A percentile compares a stretch with the other conserved stretches of the same genome.
These are phyloP conservation scores for Podaxis sp. DNA, from an alignment of 768 basidiomycete species.

Conservation along the genomic window DNA sequence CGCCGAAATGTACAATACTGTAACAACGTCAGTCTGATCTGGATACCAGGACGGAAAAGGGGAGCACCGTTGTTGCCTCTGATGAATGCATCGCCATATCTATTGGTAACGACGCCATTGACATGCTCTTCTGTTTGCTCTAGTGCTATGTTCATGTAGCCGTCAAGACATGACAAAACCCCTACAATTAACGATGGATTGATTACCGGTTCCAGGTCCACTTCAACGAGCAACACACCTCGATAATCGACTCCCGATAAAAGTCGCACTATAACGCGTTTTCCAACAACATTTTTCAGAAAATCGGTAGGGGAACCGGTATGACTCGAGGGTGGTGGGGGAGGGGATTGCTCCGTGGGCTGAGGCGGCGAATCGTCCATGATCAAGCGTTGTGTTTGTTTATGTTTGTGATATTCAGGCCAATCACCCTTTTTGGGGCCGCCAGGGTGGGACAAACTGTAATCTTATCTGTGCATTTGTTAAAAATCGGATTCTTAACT, in stretches of 20 bases:
- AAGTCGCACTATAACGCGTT: constrained; percentile 87
- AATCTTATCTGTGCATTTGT: too few species aligned
- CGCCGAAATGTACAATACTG: constrained; percentile 81
- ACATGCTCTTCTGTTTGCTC: constrained; percentile 98
- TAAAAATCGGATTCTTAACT: too few species aligned
- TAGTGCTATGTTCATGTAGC: constrained; percentile 98
- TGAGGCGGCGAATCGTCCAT: constrained; percentile 29
- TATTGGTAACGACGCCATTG: constrained; percentile 81
- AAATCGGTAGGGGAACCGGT: constrained; percentile 92
- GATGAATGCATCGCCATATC: constrained; percentile 95
- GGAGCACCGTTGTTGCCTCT: constrained; percentile 83
- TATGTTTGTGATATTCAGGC: not conserved
- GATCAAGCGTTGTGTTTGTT: constrained; percentile 7
- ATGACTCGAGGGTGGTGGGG: constrained; percentile 50
- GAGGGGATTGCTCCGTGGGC: constrained; percentile 32
- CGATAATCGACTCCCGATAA: constrained; percentile 93
- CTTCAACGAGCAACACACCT: constrained; percentile 46
- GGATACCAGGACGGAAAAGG: not conserved
- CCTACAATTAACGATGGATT: constrained; percentile 47
- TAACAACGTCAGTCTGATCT: constrained; percentile 6
- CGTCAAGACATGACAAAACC: constrained; percentile 91
- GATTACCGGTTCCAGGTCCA: not conserved
- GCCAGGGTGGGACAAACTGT: too few species aligned
- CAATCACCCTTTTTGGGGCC: not conserved
- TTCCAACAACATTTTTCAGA: constrained; percentile 95